Percentiles rank a stretch among this genome's conserved stretches.
Conservation (phyloP, 1,284 basidiomycete genomes). For the Papiliotrema fonsecae region DNA sequence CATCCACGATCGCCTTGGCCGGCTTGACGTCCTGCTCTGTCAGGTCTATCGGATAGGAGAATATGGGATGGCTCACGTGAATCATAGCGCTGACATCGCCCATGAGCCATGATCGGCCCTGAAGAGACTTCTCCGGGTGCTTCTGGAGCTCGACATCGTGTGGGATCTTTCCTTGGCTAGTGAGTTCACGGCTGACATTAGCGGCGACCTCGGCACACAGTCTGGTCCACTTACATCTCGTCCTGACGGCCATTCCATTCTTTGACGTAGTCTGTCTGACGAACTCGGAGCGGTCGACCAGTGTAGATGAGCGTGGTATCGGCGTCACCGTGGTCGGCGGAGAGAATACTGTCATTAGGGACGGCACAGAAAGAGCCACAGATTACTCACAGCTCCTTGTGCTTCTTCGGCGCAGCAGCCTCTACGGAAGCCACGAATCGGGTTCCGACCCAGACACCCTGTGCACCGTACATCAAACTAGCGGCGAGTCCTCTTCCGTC, state of each 20-base stretch:
- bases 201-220: not conserved
- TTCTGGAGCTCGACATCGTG: constrained; percentile 63
- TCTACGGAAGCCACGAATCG: constrained; percentile 80
- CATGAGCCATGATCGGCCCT: constrained; percentile 67
- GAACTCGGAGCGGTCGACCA: constrained; percentile 78
- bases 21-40: constrained; percentile 60
- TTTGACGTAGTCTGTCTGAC: constrained; percentile 72
- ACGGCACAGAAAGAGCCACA: not conserved
- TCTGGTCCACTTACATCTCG: constrained; percentile 47
- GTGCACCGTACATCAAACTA: constrained; percentile 75
- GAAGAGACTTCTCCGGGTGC: constrained; percentile 67
- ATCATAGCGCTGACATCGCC: constrained; percentile 73
- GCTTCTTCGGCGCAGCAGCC: constrained; percentile 71
- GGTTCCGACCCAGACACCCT: constrained; percentile 84
- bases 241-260: constrained; percentile 55
- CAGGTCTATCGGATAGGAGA: not conserved
- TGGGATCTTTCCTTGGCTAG: constrained; percentile 70
- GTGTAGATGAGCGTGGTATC: constrained; percentile 81
- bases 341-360: constrained; percentile 28
- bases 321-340: constrained; percentile 44
- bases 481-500: constrained; percentile 82
- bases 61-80: constrained; percentile 39
- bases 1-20: constrained; percentile 72
- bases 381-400: constrained; percentile 61
- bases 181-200: constrained; percentile 70